These are phyloP conservation scores for Mucor velutinosus DNA, from an alignment of 371 early-diverging fungal species.

Conservation along the genomic window DNA sequence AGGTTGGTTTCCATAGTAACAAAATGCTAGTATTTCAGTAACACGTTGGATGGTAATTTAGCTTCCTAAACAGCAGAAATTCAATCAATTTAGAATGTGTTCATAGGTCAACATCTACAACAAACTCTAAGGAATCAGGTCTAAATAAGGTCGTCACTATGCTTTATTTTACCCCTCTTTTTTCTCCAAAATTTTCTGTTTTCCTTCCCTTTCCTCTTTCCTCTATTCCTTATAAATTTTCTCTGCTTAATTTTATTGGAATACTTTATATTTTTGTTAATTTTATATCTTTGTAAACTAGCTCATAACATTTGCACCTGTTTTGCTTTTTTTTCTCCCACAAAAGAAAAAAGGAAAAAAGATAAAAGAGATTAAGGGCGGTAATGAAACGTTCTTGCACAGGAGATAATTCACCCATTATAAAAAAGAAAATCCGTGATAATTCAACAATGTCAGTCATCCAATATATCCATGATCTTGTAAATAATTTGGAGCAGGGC, in stretches of 20 bases:
- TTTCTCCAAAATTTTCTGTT: not conserved
- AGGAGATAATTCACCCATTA: conserved; percentile 18
- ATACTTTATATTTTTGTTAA: not conserved
- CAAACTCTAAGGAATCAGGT: not conserved
- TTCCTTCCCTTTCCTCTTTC: not conserved
- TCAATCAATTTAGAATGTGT: not conserved
- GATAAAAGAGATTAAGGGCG: conserved; percentile 7
- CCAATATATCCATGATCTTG: conserved; percentile 33
- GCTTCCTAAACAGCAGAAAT: not conserved
- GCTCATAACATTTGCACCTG: not conserved
- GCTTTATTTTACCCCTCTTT: conserved; percentile 1
- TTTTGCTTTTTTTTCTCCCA: not conserved
- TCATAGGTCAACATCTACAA: not conserved
- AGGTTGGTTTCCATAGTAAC: not conserved
- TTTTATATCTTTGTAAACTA: not conserved
- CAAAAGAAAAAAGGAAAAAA: conserved; percentile 2
- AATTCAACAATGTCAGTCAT: conserved; percentile 30
- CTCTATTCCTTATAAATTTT: not conserved
- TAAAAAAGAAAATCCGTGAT: conserved; percentile 29
- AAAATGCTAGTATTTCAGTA: not conserved
- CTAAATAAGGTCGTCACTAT: conserved; percentile 16
- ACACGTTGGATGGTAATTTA: not conserved
- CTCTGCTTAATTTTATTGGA: conserved; percentile 1
- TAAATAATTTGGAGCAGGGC: conserved; percentile 42
- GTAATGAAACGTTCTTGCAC: conserved; percentile 30